Evolutionary conservation across 2,329 filamentous ascomycete species (phyloP).

Genomic region (Penicillium sclerotigenum): DNA sequence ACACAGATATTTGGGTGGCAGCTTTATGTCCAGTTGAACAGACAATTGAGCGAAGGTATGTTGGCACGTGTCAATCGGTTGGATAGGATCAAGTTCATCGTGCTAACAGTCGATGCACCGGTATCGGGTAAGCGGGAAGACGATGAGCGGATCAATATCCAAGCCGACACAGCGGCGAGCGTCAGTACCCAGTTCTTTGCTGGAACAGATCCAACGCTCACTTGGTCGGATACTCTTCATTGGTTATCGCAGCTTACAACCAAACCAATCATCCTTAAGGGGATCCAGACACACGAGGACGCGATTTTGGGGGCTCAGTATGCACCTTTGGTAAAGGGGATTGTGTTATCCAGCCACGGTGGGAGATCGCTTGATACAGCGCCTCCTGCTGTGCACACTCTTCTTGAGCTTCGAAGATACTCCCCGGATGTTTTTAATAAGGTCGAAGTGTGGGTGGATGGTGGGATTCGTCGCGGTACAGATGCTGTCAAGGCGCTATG

Average conservation of each 20-base stretch:
- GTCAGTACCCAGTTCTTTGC: slow-evolving; percentile 80
- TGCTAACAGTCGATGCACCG: slow-evolving; percentile 1
- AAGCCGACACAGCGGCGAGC: slow-evolving; percentile 51
- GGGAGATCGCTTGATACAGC: slow-evolving; percentile 63
- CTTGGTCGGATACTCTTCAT: slow-evolving; percentile 75
- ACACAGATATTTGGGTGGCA: slow-evolving; percentile 2
- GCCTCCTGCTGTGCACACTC: slow-evolving; percentile 67
- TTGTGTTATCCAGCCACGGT: slow-evolving; percentile 36
- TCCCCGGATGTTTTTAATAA: slow-evolving; percentile 62
- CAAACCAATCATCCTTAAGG: slow-evolving; percentile 87
- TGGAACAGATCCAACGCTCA: slow-evolving; percentile 81
- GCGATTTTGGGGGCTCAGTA: slow-evolving; percentile 73
- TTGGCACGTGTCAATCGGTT: not conserved
- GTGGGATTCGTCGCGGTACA: not conserved
- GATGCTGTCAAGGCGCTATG: not conserved
- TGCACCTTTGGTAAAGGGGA: slow-evolving; percentile 70
- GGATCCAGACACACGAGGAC: slow-evolving; percentile 93
- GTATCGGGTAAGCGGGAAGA: slow-evolving; percentile 3
- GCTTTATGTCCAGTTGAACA: slow-evolving; percentile 1
- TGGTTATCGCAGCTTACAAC: slow-evolving; percentile 80
- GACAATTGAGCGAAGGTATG: not conserved
- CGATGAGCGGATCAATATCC: not conserved
- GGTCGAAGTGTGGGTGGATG: not conserved
- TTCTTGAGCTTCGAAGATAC: slow-evolving; percentile 72
- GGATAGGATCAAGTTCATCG: not conserved